phyloP scores from a whole-genome alignment of 73 alveolate species.

The Tetrahymena malaccensis region DNA sequence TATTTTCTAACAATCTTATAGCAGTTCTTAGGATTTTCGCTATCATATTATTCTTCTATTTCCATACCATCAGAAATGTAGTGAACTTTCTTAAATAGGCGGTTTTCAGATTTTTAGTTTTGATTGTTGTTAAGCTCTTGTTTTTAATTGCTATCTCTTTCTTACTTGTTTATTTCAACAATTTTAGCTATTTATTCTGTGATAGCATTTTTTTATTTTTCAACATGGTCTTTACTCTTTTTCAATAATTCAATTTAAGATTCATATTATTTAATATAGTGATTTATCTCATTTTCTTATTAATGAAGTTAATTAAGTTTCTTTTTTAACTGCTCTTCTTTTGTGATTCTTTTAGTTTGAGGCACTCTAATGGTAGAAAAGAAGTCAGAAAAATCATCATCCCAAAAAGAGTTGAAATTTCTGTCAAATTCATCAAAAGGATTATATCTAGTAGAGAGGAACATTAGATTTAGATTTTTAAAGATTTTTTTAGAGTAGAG shows the following conservation, averaged over 20 bases:
- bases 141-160: neutral
- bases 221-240: neutral
- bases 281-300: neutral
- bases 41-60: neutral
- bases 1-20: neutral
- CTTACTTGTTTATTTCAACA: neutral
- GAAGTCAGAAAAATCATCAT: neutral
- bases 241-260: neutral
- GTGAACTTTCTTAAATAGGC: neutral
- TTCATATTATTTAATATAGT: neutral
- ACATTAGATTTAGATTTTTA: neutral
- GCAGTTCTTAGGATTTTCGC: neutral
- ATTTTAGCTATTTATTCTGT: neutral
- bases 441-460: neutral
- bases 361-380: neutral
- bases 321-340: neutral
- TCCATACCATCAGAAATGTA: neutral
- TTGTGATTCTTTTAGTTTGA: neutral
- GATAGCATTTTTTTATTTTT: neutral
- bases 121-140: neutral
- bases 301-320: neutral
- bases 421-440: neutral
- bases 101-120: neutral
- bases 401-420: neutral
- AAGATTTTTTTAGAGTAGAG: neutral